A percentile compares a stretch with the other conserved stretches of the same genome.
These are phyloP conservation scores for Polyporus arcularius DNA, from an alignment of 768 basidiomycete genomes.

Conservation along the genomic window DNA sequence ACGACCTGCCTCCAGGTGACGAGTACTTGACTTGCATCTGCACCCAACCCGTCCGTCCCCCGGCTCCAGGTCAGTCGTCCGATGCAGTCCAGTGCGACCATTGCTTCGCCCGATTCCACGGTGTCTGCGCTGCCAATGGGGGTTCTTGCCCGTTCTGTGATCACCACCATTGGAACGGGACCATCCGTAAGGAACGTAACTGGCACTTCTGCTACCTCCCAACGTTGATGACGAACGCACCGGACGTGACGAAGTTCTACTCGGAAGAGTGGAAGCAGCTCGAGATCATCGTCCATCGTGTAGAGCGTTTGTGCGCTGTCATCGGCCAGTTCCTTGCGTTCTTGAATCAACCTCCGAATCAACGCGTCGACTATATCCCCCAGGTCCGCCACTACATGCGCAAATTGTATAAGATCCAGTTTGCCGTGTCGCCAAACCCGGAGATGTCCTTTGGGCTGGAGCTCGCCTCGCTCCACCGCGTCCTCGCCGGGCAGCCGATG, in stretches of 20 bases:
- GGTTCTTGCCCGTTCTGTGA: slow-evolving; percentile 92
- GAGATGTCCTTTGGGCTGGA: slow-evolving; percentile 84
- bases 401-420: slow-evolving; percentile 86
- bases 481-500: slow-evolving; percentile 67
- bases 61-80: slow-evolving; percentile 70
- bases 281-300: slow-evolving; percentile 75
- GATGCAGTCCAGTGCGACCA: slow-evolving; percentile 92
- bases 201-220: slow-evolving; percentile 86
- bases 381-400: slow-evolving; percentile 91
- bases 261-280: slow-evolving; percentile 80
- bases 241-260: slow-evolving; percentile 76
- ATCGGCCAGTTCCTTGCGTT: slow-evolving; percentile 82
- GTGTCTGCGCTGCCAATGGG: slow-evolving; percentile 82
- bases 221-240: slow-evolving; percentile 67
- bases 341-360: slow-evolving; percentile 67
- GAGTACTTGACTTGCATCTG: slow-evolving; percentile 89
- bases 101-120: slow-evolving; percentile 85
- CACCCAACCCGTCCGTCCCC: slow-evolving; percentile 71
- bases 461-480: slow-evolving; percentile 79
- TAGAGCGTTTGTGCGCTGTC: slow-evolving; percentile 71
- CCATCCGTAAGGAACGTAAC: slow-evolving; percentile 77
- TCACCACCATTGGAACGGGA: slow-evolving; percentile 89
- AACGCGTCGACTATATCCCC: slow-evolving; percentile 73
- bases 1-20: slow-evolving; percentile 76
- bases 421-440: slow-evolving; percentile 80